Base-by-base conservation (phyloP, 345 rosid genomes). In the Passiflora organensis region DNA sequence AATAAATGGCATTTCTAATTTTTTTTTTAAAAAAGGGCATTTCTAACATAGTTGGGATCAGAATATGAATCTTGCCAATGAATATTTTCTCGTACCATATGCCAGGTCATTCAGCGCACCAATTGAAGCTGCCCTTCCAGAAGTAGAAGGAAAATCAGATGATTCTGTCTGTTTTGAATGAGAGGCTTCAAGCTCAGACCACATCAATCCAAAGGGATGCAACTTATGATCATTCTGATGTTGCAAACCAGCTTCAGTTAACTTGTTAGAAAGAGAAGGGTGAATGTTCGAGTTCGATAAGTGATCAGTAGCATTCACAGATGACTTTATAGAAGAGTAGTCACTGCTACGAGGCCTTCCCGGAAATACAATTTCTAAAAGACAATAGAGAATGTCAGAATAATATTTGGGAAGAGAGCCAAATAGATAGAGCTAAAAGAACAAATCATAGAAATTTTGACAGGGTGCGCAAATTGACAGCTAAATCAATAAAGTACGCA, bases 171-270 rank as follows among this genome's bases (percentile, higher is more conserved):
- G 71, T 55, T 74, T 76, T 51, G 72, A 20, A 44, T 68, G 68
- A 46, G 74, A 55, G 60, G 62, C 72, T 70, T 78, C 89, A 58
- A 80, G 78, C 75, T 83, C 86, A 11, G 89, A 78, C 86, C 81
- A 76, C 15, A 80, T 68, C 60, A 83, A 58, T 44, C 86, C 86
- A 66, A 83, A 76, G 18, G 77, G 86, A 42, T 83, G 84, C 70
- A 76, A 43, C 70, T 74, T 78, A 39, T 62, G 68, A 43, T 78
- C 79, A 46, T 63, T 74, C 47, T 68, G 73, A 62, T 53, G 70
- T 19, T 74, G 71, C 49, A 74, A 32, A 44, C 62, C 58, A 59
- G 72, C 23, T 21, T 69, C 75, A 32, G 55, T 32, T 34, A 65
- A 44, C 39, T 72, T 66, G 66, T 64, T 55, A 52, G 60, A 61